Base-by-base conservation (phyloP, 352 stramenopile genomes). In the Phytophthora colocasiae region DNA sequence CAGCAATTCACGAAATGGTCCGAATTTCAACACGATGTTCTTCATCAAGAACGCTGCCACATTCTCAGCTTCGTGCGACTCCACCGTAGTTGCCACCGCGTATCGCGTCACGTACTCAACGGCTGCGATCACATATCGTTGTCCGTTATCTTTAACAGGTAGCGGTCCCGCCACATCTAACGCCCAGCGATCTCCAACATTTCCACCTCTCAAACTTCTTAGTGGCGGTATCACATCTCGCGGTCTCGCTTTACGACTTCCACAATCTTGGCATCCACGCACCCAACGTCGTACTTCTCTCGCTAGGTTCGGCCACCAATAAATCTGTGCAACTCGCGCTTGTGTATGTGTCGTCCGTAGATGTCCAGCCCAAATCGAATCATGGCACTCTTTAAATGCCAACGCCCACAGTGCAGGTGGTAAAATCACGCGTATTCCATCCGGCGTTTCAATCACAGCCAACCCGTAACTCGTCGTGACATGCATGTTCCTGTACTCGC, bases 201-300 rank as follows among this genome's bases (percentile, higher is more conserved):
- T 19, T n/a, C 50, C 50, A 7, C 50, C 34, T 4, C 36, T 17
- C 4, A 58, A 27, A 15, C 50, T 58, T n/a, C 34, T 9, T 4
- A 58, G 11, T 46, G 50, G 50, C 4, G 50, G 34, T 4, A 58
- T 14, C 12, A 58, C 50, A 9, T 58, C 49, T 2, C 31, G 24
- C 6, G 49, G 34, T 22, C 45, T 9, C 14, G 43, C 43, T 24
- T 49, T 45, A 3, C 39, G 2, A 3, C 12, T 6, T 17, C 26
- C 26, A 4, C 46, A 31, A 14, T 38, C 11, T 40, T 40, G 46
- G 46, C 43, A 49, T 2, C 43, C 19, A 2, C 6, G 43, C 3
- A 49, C 9, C 43, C 43, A 49, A 8, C 22, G 22, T 14, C 19
- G 43, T 32, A 49, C 34, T n/a, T 40, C 34, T 40, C 34, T 40